These are phyloP conservation scores for Tirmania nivea DNA, from an alignment of 495 filamentous ascomycete species.

Conservation along the genomic window DNA sequence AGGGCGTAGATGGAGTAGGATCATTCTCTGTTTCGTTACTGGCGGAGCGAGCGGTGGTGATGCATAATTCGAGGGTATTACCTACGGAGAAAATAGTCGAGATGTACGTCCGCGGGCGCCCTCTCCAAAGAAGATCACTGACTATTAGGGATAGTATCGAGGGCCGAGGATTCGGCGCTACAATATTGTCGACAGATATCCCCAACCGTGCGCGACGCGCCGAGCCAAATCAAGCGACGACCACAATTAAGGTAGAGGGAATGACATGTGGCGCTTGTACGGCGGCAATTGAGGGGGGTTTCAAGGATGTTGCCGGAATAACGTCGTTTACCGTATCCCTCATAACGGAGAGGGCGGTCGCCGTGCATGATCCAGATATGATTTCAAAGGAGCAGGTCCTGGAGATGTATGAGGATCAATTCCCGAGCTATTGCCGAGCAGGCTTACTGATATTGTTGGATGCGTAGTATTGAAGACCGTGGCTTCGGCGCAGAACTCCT, in stretches of 20 bases:
- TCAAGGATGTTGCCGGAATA: constrained; percentile 57
- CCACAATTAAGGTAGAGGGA: constrained; percentile 65
- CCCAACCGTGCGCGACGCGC: constrained; percentile 18
- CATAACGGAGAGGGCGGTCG: constrained; percentile 76
- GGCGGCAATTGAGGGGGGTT: constrained; percentile 27
- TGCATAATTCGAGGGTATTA: constrained; percentile 60
- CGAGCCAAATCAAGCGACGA: constrained; percentile 57
- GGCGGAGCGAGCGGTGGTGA: constrained; percentile 75
- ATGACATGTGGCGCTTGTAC: constrained; percentile 40
- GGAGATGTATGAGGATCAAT: constrained; percentile 29
- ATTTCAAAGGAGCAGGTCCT: constrained; percentile 50
- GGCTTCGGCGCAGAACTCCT: constrained; percentile 91
- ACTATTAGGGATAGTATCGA: constrained; percentile 36
- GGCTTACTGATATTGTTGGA: constrained; percentile 18
- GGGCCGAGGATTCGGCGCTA: constrained; percentile 84
- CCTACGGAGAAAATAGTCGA: constrained; percentile 53
- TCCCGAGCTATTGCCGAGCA: too few species aligned
- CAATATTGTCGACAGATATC: constrained; percentile 56
- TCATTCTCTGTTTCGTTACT: constrained; percentile 77
- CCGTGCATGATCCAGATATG: constrained; percentile 62
- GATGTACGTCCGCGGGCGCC: constrained; percentile 23
- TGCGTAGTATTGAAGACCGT: constrained; percentile 50
- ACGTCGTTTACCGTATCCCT: constrained; percentile 73
- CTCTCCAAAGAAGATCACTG: constrained; percentile 16
- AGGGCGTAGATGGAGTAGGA: constrained; percentile 54